Conservation (phyloP, 2,329 filamentous ascomycete species). For the Chaetoscypha palmicola region DNA sequence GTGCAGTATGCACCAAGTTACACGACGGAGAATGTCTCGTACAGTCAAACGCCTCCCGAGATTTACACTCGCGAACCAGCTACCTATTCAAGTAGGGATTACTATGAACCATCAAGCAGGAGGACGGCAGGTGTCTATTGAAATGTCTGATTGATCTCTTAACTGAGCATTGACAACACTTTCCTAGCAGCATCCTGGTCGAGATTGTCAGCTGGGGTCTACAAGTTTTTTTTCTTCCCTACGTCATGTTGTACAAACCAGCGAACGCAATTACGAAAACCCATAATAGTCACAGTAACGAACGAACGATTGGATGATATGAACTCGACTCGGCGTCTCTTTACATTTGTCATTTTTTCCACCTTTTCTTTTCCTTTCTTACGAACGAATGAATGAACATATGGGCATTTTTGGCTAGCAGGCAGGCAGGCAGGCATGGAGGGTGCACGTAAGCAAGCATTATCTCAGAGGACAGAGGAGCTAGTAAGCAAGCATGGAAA, state of each 20-base stretch:
- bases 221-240: neutral
- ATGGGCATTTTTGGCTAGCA: too few relatives aligned
- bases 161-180: conserved; percentile 1
- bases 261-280: conserved; percentile 4
- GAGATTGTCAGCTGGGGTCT: neutral
- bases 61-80: conserved; percentile 5
- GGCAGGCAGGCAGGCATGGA: too few relatives aligned
- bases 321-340: conserved; percentile 1
- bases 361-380: neutral
- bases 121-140: neutral
- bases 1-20: conserved; percentile 14
- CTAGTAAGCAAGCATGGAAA: too few relatives aligned
- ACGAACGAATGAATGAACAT: neutral
- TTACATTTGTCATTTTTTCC: neutral
- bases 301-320: conserved; percentile 4
- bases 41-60: conserved; percentile 2
- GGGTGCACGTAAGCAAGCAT: too few relatives aligned
- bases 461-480: too few relatives aligned
- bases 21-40: conserved; percentile 10
- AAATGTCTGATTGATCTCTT: conserved; percentile 4
- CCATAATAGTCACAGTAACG: conserved; percentile 8
- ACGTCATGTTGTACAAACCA: conserved; percentile 4
- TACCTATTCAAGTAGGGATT: neutral
- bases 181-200: too few relatives aligned
- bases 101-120: neutral